Evolutionary conservation across 306 rosid species (phyloP).

Genomic region (Sicyos baderoa): DNA sequence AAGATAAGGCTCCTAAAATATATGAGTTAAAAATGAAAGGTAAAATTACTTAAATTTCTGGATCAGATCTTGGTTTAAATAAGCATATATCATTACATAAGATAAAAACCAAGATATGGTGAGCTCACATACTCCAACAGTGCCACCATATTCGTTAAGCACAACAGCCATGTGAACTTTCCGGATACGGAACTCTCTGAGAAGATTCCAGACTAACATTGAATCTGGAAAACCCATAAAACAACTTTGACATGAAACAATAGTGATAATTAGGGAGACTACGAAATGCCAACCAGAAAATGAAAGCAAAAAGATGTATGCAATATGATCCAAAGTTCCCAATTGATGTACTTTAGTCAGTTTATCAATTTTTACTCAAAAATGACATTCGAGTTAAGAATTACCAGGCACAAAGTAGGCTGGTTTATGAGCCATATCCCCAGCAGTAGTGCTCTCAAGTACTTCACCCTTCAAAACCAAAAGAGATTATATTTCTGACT

Average conservation of each 20-base stretch:
- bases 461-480: slow-evolving; percentile 87
- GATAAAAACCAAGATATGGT: slow-evolving; percentile 12
- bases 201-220: slow-evolving; percentile 99
- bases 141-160: slow-evolving; percentile 97
- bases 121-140: slow-evolving; percentile 75
- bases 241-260: slow-evolving; percentile 25
- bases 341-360: neutral
- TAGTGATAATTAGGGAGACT: slow-evolving; percentile 8
- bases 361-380: neutral
- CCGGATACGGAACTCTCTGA: slow-evolving; percentile 92
- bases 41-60: neutral
- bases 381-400: neutral
- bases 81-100: neutral
- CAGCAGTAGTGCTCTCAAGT: slow-evolving; percentile 71
- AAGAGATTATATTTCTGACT: slow-evolving; percentile 54
- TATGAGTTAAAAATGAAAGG: neutral
- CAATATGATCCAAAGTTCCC: neutral
- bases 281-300: neutral
- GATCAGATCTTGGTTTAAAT: neutral
- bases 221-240: slow-evolving; percentile 63
- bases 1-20: neutral
- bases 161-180: slow-evolving; percentile 99
- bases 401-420: slow-evolving; percentile 99
- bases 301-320: neutral
- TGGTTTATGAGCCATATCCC: slow-evolving; percentile 97